Evolutionary conservation across 2,329 filamentous ascomycete genomes (phyloP), one percentile per base, ranked within the genome.

Genomic region (Diaporthe sp.): DNA sequence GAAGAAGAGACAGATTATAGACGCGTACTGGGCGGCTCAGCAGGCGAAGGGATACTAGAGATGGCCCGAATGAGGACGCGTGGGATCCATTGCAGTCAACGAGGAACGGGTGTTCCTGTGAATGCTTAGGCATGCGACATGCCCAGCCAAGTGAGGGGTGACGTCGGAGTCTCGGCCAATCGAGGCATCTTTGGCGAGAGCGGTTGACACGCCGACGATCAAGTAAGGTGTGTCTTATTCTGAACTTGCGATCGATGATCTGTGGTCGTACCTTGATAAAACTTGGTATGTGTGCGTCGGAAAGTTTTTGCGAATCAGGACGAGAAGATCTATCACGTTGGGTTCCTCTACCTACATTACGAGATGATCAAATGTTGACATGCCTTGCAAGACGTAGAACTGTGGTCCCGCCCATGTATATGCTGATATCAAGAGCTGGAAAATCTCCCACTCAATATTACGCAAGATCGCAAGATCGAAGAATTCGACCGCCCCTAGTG

Each of bases 1-100:
- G 31, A 68, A 51, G 19, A 68, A 51, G 31, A 51, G 62, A 34
- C 28, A 68, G 12, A 34, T 53, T 22, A 37, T 68, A 51, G 44
- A 68, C 17, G 22, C 44, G 7, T 53, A 68, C 22, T 68, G 62
- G 62, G 62, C 39, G 12, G 17, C 19, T 15, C 61, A 67, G 44
- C 61, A 67, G 22, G 61, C 17, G 0, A 68, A 51, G 17, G 62
- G 62, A 22, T 68, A 51, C 28, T 68, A 51, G 22, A 22, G 1
- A 51, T 34, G 4, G 25, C 28, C 28, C 15, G 6, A 44, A 42
- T 2, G n/a, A 42, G n/a, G 9, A 42, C 34, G 3, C 37, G 19
- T 51, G 28, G 44, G 28, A 2, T 19, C 19, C 8, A 34, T 15
- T 65, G 5, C 3, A 15, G 25, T 46, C 17, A 34, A 6, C 28